Evolutionary conservation across 1,284 basidiomycete genomes (phyloP), one percentile per base, ranked within the genome.

Genomic region (Rhodotorula sp.): DNA sequence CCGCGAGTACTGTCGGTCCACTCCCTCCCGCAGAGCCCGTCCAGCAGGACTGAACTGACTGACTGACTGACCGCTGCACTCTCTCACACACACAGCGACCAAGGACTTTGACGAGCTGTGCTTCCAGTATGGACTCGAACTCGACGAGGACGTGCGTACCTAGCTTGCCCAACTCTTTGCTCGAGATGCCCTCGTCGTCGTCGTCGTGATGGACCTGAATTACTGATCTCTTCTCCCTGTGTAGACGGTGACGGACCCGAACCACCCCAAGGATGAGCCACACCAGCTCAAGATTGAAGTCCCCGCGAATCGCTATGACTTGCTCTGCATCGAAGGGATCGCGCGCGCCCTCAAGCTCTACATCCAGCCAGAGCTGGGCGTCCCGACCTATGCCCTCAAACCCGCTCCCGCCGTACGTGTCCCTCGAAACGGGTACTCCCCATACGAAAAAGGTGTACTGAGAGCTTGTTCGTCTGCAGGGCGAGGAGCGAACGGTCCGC

Each of bases 201-300:
- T 23, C 31, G 18, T 10, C 29, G 29, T 46, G 39, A 34, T 23
- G 21, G 18, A 29, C 29, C 52, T 8, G 6, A 16, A 15, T 43
- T 1, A 6, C 3, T 8, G 57, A 61, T 70, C 8, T 54, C 34
- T 3, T 6, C 8, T 21, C 5, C 58, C 48, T 18, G 20, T 64
- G 20, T 64, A 76, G 73, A 77, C 76, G 23, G 64, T 63, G 14
- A 65, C 64, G 15, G 76, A 77, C 66, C 71, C 76, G 31, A 54
- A 69, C 47, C 73, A 77, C 57, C 78, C 78, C 1, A 71, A 68
- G 1, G 80, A 78, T 60, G 81, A 82, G 67, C 80, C 82, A 34
- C 78, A 95, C 88, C 91, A 96, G 90, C 85, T 99, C 78, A 99
- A 99, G 87, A 97, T 99, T 79, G 96, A 99, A 83, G 88, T 97